phyloP scores from a whole-genome alignment of 441 rosid genomes.

The Pelargonium myrrhifolium region DNA sequence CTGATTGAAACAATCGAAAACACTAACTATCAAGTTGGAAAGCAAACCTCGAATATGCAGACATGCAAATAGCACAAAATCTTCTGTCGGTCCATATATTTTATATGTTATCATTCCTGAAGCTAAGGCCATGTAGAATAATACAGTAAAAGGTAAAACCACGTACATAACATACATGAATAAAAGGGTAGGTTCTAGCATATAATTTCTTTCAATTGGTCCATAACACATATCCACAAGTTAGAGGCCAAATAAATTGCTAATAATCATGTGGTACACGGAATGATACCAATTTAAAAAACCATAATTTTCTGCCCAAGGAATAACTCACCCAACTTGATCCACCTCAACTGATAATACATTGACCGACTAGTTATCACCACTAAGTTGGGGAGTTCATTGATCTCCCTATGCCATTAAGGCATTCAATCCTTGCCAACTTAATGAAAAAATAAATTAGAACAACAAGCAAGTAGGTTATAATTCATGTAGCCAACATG shows the following conservation, averaged over 20 bases:
- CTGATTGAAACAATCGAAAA: slow-evolving; percentile 27
- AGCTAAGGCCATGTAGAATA: not conserved
- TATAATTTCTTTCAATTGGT: not conserved
- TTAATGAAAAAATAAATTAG: no score
- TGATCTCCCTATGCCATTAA: no score
- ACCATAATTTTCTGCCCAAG: no score
- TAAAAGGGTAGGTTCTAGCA: not conserved
- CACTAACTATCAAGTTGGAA: not conserved
- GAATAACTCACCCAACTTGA: no score
- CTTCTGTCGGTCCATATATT: not conserved
- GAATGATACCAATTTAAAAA: not conserved
- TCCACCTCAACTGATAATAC: no score
- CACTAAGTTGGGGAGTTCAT: no score
- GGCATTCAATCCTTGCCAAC: no score
- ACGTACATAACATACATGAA: not conserved
- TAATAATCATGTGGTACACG: not conserved
- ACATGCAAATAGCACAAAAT: not conserved
- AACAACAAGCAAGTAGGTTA: no score
- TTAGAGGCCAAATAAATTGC: not conserved
- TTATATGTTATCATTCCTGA: not conserved
- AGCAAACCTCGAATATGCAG: not conserved
- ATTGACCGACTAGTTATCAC: no score
- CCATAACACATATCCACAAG: not conserved
- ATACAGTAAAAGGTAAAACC: not conserved
- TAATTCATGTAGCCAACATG: no score